Percentiles rank a stretch among this genome's conserved stretches.
phyloP scores from a whole-genome alignment of 1,139 yeast genomes.

The Saccharomyces hybrid region DNA sequence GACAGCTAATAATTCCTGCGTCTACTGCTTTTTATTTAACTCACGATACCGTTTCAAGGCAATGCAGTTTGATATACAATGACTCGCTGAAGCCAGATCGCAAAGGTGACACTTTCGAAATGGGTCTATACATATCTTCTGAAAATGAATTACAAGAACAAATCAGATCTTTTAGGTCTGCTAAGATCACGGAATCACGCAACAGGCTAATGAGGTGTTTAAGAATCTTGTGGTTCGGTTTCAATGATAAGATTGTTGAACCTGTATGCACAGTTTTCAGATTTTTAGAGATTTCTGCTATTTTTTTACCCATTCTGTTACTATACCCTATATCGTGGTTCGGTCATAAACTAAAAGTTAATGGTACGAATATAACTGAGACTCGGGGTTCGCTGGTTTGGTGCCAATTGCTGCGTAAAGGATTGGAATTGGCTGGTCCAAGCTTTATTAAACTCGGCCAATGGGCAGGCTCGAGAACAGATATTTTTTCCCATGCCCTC shows the following conservation, averaged over 20 bases:
- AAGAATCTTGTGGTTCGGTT: slow-evolving; percentile 36
- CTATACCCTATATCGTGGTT: slow-evolving; percentile 58
- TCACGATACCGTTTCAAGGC: not conserved
- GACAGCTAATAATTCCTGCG: not conserved
- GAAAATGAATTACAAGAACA: slow-evolving; percentile 37
- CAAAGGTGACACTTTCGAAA: slow-evolving; percentile 57
- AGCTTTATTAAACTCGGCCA: slow-evolving; percentile 93
- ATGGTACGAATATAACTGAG: slow-evolving; percentile 33
- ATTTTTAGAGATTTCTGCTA: slow-evolving; percentile 54
- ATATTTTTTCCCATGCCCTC: slow-evolving; percentile 72
- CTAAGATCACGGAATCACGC: slow-evolving; percentile 10
- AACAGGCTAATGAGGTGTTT: slow-evolving; percentile 27
- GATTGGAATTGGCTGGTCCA: slow-evolving; percentile 85
- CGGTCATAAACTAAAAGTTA: slow-evolving; percentile 40
- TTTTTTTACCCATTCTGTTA: slow-evolving; percentile 66
- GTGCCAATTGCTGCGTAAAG: slow-evolving; percentile 58
- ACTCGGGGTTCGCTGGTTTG: slow-evolving; percentile 62
- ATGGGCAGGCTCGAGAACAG: slow-evolving; percentile 99
- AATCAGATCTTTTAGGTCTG: slow-evolving; percentile 5
- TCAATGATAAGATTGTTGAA: slow-evolving; percentile 52
- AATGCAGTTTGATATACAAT: slow-evolving; percentile 8
- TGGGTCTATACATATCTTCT: slow-evolving; percentile 57
- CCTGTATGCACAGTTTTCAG: slow-evolving; percentile 64
- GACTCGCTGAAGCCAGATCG: slow-evolving; percentile 36
- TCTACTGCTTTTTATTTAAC: not conserved